phyloP scores from a whole-genome alignment of 1,139 yeast genomes.

The Geotrichum phurueaensis region DNA sequence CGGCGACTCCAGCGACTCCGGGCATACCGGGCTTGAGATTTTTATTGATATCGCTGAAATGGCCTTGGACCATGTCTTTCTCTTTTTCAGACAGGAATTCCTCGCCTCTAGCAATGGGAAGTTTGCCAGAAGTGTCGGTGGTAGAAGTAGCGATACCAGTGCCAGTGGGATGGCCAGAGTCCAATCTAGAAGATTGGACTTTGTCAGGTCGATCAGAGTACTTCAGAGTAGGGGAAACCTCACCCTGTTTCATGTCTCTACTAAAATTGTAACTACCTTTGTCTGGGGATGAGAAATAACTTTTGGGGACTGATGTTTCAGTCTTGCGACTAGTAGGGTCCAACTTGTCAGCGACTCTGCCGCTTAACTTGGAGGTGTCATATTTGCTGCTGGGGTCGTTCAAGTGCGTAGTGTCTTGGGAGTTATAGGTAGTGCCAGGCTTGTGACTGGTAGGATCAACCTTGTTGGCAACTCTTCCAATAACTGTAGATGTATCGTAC shows the following conservation, averaged over 20 bases:
- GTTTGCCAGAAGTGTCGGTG: not conserved
- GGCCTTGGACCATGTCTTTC: constrained; percentile 8
- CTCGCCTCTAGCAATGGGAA: constrained; percentile 11
- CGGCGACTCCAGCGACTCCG: constrained; percentile 16
- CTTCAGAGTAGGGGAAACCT: constrained; percentile 7
- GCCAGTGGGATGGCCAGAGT: constrained; percentile 5
- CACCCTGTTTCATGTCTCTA: constrained; percentile 9
- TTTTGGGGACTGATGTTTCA: not conserved
- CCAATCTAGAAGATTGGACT: not conserved
- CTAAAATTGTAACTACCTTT: not conserved
- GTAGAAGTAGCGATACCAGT: constrained; percentile 10
- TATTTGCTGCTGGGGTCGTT: constrained; percentile 6
- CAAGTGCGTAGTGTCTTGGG: not conserved
- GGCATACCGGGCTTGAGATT: constrained; percentile 13
- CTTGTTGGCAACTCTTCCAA: constrained; percentile 4
- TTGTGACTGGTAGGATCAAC: not conserved
- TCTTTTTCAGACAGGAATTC: constrained; percentile 17
- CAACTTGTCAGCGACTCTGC: constrained; percentile 1
- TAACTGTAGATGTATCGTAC: constrained; percentile 1
- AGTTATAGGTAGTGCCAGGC: constrained; percentile 7
- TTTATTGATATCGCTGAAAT: constrained; percentile 12
- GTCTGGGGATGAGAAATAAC: not conserved
- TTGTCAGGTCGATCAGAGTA: not conserved
- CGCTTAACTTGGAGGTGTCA: not conserved
- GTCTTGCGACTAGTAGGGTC: constrained; percentile 3